Evolutionary conservation across 148 eudicot genomes (phyloP).

Genomic region (Cornus florida): DNA sequence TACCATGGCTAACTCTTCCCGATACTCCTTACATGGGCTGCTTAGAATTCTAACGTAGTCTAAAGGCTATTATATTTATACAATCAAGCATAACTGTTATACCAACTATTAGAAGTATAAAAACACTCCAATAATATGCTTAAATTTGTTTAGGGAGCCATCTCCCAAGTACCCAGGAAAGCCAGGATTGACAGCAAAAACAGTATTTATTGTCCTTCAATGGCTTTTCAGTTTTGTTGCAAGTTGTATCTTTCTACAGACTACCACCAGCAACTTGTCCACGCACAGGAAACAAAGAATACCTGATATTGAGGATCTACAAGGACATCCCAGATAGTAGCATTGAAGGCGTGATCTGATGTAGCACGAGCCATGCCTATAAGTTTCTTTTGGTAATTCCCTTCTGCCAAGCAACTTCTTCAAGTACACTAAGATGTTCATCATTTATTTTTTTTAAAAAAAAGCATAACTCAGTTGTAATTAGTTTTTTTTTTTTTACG

Average conservation of each 20-base stretch:
- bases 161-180: not conserved
- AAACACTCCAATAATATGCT: too few relatives aligned
- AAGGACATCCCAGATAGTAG: slow-evolving; percentile 98
- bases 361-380: slow-evolving; percentile 99
- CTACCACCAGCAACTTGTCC: slow-evolving; percentile 1
- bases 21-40: not conserved
- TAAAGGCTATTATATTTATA: not conserved
- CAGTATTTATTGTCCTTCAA: not conserved
- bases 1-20: not conserved
- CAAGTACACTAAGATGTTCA: slow-evolving; percentile 63
- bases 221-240: not conserved
- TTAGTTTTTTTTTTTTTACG: not conserved
- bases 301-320: slow-evolving; percentile 99
- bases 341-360: slow-evolving; percentile 97
- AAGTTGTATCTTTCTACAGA: not conserved
- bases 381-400: slow-evolving; percentile 62
- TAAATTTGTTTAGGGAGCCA: too few relatives aligned
- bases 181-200: not conserved
- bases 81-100: not conserved
- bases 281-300: slow-evolving; percentile 9
- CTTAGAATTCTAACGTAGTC: not conserved
- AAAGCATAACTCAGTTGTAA: not conserved
- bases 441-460: slow-evolving; percentile 42
- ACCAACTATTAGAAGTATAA: not conserved
- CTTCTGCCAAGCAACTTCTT: slow-evolving; percentile 85